Conservation (phyloP, 2,329 filamentous ascomycete genomes). For the Penicillium crustosum region DNA sequence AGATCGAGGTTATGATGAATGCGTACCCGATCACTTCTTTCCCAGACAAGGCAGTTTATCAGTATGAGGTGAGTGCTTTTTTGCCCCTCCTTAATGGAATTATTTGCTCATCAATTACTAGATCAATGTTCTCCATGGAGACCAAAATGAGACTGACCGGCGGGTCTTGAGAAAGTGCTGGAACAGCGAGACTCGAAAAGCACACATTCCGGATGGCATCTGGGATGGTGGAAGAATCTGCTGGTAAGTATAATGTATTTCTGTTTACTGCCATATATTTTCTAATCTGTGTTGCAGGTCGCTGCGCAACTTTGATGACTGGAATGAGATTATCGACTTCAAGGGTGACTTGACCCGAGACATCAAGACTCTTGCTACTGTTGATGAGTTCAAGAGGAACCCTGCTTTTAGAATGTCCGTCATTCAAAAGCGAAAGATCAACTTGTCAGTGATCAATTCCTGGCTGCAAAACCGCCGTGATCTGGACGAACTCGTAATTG, state of each 20-base stretch:
- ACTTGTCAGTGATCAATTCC: constrained; percentile 62
- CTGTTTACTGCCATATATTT: constrained; percentile 35
- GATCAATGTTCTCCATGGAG: constrained; percentile 65
- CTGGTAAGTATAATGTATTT: constrained; percentile 59
- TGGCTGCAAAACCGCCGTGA: constrained; percentile 64
- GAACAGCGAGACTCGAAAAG: constrained; percentile 54
- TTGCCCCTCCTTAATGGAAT: not conserved
- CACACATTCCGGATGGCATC: constrained; percentile 50
- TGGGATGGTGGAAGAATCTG: constrained; percentile 83
- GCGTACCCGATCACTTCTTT: constrained; percentile 67
- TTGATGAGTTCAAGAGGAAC: not conserved
- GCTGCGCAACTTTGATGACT: constrained; percentile 32
- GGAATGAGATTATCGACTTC: constrained; percentile 67
- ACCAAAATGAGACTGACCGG: constrained; percentile 58
- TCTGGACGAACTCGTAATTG: constrained; percentile 68
- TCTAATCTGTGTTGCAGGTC: constrained; percentile 36
- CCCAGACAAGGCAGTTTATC: constrained; percentile 64
- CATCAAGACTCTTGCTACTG: constrained; percentile 43
- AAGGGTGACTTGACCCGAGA: constrained; percentile 62
- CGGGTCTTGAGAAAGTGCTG: constrained; percentile 71
- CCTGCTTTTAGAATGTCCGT: constrained; percentile 56
- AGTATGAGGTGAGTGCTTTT: constrained; percentile 73
- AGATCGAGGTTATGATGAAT: constrained; percentile 64
- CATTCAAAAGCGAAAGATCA: constrained; percentile 61
- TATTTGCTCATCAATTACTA: constrained; percentile 37